These are phyloP conservation scores for Borealophlyctis nickersoniae DNA, from an alignment of 192 early-diverging fungal species.

Conservation along the genomic window DNA sequence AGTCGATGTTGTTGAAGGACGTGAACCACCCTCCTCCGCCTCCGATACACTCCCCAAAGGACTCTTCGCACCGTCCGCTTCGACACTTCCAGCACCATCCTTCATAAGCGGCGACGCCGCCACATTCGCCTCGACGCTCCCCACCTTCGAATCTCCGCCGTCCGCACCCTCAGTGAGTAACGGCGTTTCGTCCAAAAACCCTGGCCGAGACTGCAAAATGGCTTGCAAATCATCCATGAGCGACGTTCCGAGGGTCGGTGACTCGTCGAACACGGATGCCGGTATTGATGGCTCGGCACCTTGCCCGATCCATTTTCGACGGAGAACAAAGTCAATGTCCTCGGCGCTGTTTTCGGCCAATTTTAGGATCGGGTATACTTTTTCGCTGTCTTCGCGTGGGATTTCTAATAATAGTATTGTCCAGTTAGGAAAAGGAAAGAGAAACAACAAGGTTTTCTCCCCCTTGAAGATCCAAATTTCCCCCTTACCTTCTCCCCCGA, in stretches of 20 bases:
- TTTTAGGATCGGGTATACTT: slow-evolving; percentile 34
- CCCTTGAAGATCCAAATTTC: too few species aligned
- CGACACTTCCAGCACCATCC: too few species aligned
- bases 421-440: not conserved
- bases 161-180: too few species aligned
- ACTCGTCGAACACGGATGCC: not conserved
- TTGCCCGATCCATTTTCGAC: slow-evolving; percentile 26
- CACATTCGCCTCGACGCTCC: not conserved
- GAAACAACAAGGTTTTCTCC: not conserved
- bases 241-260: not conserved
- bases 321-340: slow-evolving; percentile 45
- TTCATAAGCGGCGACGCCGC: too few species aligned
- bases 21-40: not conserved
- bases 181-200: slow-evolving; percentile 33
- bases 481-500: slow-evolving; percentile 30
- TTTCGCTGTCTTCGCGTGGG: slow-evolving; percentile 20
- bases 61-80: not conserved
- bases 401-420: slow-evolving; percentile 24
- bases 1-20: too few species aligned
- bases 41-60: not conserved
- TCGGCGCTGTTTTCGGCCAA: slow-evolving; percentile 27
- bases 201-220: slow-evolving; percentile 22
- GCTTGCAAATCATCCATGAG: slow-evolving; percentile 23
- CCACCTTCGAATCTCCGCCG: not conserved
- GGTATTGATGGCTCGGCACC: slow-evolving; percentile 20